Evolutionary conservation across 192 early-diverging fungal species (phyloP), one percentile per base, ranked within the genome.

Genomic region (Oehlia diaphana): DNA sequence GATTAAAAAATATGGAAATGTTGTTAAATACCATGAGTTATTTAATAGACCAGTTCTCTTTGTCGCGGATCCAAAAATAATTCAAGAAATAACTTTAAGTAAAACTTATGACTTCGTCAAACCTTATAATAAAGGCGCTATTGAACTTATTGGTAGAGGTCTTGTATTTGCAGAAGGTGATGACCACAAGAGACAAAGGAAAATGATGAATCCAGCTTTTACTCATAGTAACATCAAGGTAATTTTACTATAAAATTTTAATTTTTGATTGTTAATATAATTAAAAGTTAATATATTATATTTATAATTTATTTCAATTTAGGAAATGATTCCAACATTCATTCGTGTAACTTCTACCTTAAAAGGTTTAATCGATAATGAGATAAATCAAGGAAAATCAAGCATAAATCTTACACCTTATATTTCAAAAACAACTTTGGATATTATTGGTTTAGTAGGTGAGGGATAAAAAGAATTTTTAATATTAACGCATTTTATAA

Each of bases 141-240:
- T 79, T 5, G 50, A 69, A 61, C 67, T 89, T 19, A 35, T 89
- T 21, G 90, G 90, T 14, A 64, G 81, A 31, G 89, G 89, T 9
- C 61, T 91, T 7, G 62, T 91, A 35, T 77, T 91, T 12, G 83
- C 85, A 2, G 90, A 91, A 75, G 89, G 90, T 1, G 83, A 81
- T 47, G 85, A 37, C 9, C 90, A 91, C 74, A 74, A 69, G 53
- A 78, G 81, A 49, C 90, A 91, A 61, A 83, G 90, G 44, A 89
- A 89, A 71, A 84, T 90, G 87, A 63, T 91, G 12, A 89, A 89
- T 76, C 90, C 90, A 9, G 86, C 88, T 13, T 91, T 91, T 31
- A 76, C 81, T 10, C 66, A 83, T 68, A 71, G 79, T 23, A 76
- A 83, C 12, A 85, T 90, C 47, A 87, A 87, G 26, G 78, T 74